Evolutionary conservation across 768 basidiomycete species (phyloP).

Genomic region (Lactarius quietus): DNA sequence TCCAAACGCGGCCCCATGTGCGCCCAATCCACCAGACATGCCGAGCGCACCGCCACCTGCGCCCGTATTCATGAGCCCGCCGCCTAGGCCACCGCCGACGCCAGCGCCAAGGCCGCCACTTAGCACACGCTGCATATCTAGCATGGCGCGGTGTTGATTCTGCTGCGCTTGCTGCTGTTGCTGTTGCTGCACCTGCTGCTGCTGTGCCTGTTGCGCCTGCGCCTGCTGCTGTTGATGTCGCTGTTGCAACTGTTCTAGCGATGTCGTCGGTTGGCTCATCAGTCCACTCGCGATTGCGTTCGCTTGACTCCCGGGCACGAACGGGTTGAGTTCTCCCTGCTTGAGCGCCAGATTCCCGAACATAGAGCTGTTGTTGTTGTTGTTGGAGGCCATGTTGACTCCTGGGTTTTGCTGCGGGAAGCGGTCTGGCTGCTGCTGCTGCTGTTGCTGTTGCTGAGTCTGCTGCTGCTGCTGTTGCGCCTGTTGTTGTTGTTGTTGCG

Average conservation of each 20-base stretch:
- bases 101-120: slow-evolving; percentile 19
- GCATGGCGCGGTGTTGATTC: slow-evolving; percentile 15
- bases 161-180: slow-evolving; percentile 17
- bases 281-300: slow-evolving; percentile 21
- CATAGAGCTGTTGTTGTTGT: slow-evolving; percentile 6
- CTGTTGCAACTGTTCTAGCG: slow-evolving; percentile 7
- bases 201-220: slow-evolving; percentile 4
- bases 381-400: slow-evolving; percentile 1
- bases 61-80: slow-evolving; percentile 14
- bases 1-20: neutral
- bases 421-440: slow-evolving; percentile 12
- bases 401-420: slow-evolving; percentile 17
- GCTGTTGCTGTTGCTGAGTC: slow-evolving; percentile 14
- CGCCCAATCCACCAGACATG: slow-evolving; percentile 6
- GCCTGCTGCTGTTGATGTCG: slow-evolving; percentile 16
- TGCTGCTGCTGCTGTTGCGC: slow-evolving; percentile 15
- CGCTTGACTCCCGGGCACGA: slow-evolving; percentile 24
- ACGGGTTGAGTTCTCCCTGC: slow-evolving; percentile 25
- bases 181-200: slow-evolving; percentile 5
- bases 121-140: slow-evolving; percentile 19
- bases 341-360: slow-evolving; percentile 21
- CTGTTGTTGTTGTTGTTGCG: slow-evolving; percentile 1
- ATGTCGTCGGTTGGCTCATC: slow-evolving; percentile 5
- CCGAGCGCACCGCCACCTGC: slow-evolving; percentile 8
- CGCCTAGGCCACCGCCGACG: slow-evolving; percentile 8